Conservation (phyloP, 495 filamentous ascomycete species). For the Penicillium malachiteum region DNA sequence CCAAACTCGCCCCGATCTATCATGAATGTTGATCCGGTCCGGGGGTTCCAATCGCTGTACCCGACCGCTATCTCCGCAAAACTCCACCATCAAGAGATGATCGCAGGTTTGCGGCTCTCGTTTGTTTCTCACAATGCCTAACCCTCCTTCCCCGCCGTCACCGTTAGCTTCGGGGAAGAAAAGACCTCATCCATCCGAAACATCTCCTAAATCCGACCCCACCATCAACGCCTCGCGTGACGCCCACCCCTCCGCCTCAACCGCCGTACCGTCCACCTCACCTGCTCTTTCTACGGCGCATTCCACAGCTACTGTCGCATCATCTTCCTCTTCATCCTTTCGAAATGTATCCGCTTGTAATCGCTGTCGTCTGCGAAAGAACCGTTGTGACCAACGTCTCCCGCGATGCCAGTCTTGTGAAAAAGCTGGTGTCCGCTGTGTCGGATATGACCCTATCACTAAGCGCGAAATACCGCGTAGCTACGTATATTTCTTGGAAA, state of each 20-base stretch:
- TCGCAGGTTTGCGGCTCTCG: slow-evolving; percentile 30
- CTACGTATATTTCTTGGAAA: slow-evolving; percentile 94
- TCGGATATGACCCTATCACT: slow-evolving; percentile 93
- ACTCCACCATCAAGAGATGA: slow-evolving; percentile 37
- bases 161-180: slow-evolving; percentile 42
- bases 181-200: slow-evolving; percentile 37
- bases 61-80: slow-evolving; percentile 30
- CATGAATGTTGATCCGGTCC: slow-evolving; percentile 36
- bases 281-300: slow-evolving; percentile 22
- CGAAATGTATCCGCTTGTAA: slow-evolving; percentile 96
- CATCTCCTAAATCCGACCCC: slow-evolving; percentile 22
- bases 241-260: slow-evolving; percentile 9
- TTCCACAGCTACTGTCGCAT: slow-evolving; percentile 20
- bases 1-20: slow-evolving; percentile 20
- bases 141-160: slow-evolving; percentile 34
- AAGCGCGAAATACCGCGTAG: slow-evolving; percentile 92
- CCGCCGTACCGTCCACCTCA: slow-evolving; percentile 14
- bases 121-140: slow-evolving; percentile 38
- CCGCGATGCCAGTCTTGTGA: slow-evolving; percentile 88
- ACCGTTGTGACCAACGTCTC: slow-evolving; percentile 88
- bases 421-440: slow-evolving; percentile 84
- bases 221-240: slow-evolving; percentile 14
- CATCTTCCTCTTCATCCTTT: slow-evolving; percentile 60
- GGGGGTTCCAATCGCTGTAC: slow-evolving; percentile 21
- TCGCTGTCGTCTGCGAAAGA: slow-evolving; percentile 87